Conservation (phyloP, 805 yeast species). For the Ogataea pilisensis region DNA sequence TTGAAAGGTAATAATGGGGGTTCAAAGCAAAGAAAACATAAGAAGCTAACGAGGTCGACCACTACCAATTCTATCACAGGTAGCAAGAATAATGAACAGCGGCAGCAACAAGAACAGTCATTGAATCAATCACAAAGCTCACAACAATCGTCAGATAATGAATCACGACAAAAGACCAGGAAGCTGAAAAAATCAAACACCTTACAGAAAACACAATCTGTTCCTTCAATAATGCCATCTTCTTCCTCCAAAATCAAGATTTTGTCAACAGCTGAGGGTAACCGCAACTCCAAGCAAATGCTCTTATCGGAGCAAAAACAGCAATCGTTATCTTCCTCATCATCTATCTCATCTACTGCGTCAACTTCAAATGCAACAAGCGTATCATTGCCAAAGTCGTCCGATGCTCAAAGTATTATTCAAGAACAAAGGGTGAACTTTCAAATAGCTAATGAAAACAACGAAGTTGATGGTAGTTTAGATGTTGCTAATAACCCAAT, state of each 20-base stretch:
- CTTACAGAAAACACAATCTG: conserved; percentile 12
- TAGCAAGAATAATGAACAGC: neutral
- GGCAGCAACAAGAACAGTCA: neutral
- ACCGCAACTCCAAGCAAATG: too few relatives aligned
- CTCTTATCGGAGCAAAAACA: too few relatives aligned
- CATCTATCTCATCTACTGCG: neutral
- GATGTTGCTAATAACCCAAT: too few relatives aligned
- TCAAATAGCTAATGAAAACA: neutral
- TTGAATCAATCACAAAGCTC: neutral
- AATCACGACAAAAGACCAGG: conserved; percentile 3
- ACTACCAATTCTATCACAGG: conserved; percentile 12
- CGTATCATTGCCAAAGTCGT: neutral
- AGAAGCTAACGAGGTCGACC: conserved; percentile 15
- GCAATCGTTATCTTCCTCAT: too few relatives aligned
- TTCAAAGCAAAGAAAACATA: conserved; percentile 9
- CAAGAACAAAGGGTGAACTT: neutral
- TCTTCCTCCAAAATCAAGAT: too few relatives aligned
- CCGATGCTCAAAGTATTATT: neutral
- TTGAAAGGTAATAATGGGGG: conserved; percentile 20
- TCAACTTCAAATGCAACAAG: neutral
- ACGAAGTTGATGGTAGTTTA: too few relatives aligned
- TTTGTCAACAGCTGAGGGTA: too few relatives aligned
- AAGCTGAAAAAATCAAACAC: conserved; percentile 11
- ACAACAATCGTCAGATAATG: neutral
- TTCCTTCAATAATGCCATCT: conserved; percentile 10